Percentiles rank a stretch among this genome's conserved stretches.
phyloP scores from a whole-genome alignment of 2,329 filamentous ascomycete genomes.

The Pseudogymnoascus sp. region DNA sequence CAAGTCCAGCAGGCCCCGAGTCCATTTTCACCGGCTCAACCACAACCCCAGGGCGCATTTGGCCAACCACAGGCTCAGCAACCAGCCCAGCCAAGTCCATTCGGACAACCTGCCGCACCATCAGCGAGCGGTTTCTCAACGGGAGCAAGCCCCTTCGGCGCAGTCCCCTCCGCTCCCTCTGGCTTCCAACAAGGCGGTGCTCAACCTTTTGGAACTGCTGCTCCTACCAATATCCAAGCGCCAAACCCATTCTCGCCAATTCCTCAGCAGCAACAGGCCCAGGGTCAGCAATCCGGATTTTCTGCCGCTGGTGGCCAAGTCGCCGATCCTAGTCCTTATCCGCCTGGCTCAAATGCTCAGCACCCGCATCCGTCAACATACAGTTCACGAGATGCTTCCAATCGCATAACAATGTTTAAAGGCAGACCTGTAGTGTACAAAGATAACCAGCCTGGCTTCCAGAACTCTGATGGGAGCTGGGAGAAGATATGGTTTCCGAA shows the following conservation, averaged over 20 bases:
- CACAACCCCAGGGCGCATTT: constrained; percentile 2
- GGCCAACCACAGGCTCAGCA: constrained; percentile 5
- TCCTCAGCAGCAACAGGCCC: constrained; percentile 13
- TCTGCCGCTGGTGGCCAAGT: background rate
- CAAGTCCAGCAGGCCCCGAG: background rate
- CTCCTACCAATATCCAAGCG: constrained; percentile 20
- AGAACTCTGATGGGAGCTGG: constrained; percentile 46
- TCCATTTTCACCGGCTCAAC: background rate
- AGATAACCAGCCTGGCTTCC: constrained; percentile 39
- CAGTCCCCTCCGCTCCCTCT: background rate
- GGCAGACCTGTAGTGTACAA: constrained; percentile 56
- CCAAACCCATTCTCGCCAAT: constrained; percentile 13
- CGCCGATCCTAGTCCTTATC: constrained; percentile 7
- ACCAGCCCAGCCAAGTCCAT: constrained; percentile 4
- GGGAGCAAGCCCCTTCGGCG: background rate
- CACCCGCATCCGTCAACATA: constrained; percentile 19
- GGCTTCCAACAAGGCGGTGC: background rate
- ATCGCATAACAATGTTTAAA: constrained; percentile 52
- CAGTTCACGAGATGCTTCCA: constrained; percentile 14
- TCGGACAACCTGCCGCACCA: constrained; percentile 1
- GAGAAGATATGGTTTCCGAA: constrained; percentile 66
- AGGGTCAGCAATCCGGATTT: background rate
- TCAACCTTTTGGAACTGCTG: constrained; percentile 29
- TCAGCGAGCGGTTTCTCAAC: constrained; percentile 2
- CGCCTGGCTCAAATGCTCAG: background rate